Base-by-base conservation (phyloP, 2,329 filamentous ascomycete genomes). In the Paecilomyces sp. region DNA sequence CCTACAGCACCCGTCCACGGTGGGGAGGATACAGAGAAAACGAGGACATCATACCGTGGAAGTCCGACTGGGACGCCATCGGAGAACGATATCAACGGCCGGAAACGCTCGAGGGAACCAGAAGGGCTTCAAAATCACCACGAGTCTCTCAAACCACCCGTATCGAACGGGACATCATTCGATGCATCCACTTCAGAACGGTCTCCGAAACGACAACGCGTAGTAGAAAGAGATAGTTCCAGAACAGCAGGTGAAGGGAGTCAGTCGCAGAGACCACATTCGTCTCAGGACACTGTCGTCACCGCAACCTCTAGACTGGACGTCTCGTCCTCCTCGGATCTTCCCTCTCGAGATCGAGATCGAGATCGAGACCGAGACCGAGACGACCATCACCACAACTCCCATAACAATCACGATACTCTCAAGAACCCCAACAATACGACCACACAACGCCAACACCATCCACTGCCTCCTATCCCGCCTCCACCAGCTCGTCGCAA, bases 41-140 rank as follows among this genome's bases (percentile, higher is more conserved):
- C 75, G 47, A 72, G 72, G 56, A 71, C 70, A 11, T 68, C 63
- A 15, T 72, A 69, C 54, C 64, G 69, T 47, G 67, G 70, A 60
- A 68, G 65, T 59, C 66, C 70, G 5, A 61, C 66, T 2, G 64
- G 65, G 62, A 65, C 30, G 58, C 56, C 18, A 47, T 57, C 56
- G 3, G 53, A 30, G 7, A 60, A 62, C 55, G 55, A 63, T n/a
- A 58, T 60, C 53, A 73, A 73, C 59, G 72, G 73, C 15, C 70
- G 70, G 24, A 78, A 78, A 63, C 74, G 76, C 54, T 76, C 74
- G 7, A 69, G 74, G 59, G 76, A 77, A 52, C 69, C 70, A 3
- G 72, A 74, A 24, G 62, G 64, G 13, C 41, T 55, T 52, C 65
- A 60, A 1, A 56, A 31, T 51, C 53, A 22, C 61, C 18, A 54